Evolutionary conservation across 805 yeast species (phyloP).

Genomic region (Saccharomyces cerevisiae): DNA sequence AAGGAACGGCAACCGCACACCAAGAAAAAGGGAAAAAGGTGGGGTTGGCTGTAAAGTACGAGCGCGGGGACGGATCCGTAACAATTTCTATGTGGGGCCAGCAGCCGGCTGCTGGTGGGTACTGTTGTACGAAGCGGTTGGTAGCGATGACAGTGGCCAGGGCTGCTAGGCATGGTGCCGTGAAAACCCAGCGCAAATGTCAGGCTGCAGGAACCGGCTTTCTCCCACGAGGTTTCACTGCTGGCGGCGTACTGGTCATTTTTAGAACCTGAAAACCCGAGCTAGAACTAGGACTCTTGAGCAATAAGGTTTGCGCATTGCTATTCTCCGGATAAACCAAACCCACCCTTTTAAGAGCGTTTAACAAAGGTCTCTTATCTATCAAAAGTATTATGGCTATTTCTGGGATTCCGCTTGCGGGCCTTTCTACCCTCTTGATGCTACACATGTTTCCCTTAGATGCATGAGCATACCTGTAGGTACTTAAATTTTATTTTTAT

Average conservation of each 20-base stretch:
- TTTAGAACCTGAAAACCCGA: background rate
- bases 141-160: background rate
- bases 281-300: background rate
- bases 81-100: background rate
- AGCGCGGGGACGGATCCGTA: background rate
- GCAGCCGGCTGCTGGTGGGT: background rate
- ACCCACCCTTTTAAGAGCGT: background rate
- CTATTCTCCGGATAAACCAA: background rate
- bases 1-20: background rate
- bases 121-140: background rate
- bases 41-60: background rate
- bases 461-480: background rate
- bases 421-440: background rate
- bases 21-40: background rate
- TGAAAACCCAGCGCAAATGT: background rate
- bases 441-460: background rate
- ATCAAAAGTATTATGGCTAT: background rate
- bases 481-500: background rate
- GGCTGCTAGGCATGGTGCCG: background rate
- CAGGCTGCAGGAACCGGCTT: background rate
- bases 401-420: background rate
- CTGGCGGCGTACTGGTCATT: background rate
- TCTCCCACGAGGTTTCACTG: background rate
- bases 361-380: background rate
- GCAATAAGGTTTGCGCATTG: background rate